phyloP scores from a whole-genome alignment of 2,329 filamentous ascomycete species.

The Fusarium dimerum region DNA sequence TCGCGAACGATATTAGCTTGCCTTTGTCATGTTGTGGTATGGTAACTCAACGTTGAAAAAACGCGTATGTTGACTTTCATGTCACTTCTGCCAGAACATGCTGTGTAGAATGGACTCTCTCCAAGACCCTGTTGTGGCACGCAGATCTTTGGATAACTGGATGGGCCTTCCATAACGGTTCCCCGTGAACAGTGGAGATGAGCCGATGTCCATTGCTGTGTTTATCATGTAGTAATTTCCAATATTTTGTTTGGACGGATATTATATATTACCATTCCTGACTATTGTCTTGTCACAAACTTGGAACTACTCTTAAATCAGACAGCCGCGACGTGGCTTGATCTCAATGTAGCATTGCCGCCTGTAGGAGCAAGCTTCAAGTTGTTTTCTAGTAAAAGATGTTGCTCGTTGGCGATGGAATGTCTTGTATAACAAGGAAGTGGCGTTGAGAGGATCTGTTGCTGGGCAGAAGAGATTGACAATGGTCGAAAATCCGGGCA shows the following conservation, averaged over 20 bases:
- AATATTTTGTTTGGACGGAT: conserved; percentile 5
- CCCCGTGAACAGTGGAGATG: conserved; percentile 5
- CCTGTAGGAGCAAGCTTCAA: not conserved
- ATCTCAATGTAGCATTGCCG: not conserved
- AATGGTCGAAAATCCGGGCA: not conserved
- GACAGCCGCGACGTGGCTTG: not conserved
- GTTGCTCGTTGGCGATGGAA: not conserved
- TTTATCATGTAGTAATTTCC: not conserved
- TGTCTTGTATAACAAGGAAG: not conserved
- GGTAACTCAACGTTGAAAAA: not conserved
- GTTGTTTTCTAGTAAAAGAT: not conserved
- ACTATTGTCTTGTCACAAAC: not conserved
- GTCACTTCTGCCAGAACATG: not conserved
- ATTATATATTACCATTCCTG: not conserved
- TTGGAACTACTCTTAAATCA: not conserved
- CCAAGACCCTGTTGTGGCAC: not conserved
- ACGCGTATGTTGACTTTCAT: too few species aligned
- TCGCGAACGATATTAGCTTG: too few species aligned
- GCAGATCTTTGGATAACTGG: not conserved
- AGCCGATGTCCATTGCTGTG: not conserved
- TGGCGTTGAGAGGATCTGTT: conserved; percentile 4
- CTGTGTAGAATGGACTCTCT: not conserved
- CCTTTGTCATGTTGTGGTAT: too few species aligned
- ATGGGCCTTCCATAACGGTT: not conserved
- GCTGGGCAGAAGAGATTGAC: not conserved